phyloP scores from a whole-genome alignment of 192 early-diverging fungal genomes.

The Obelidium mucronatum region DNA sequence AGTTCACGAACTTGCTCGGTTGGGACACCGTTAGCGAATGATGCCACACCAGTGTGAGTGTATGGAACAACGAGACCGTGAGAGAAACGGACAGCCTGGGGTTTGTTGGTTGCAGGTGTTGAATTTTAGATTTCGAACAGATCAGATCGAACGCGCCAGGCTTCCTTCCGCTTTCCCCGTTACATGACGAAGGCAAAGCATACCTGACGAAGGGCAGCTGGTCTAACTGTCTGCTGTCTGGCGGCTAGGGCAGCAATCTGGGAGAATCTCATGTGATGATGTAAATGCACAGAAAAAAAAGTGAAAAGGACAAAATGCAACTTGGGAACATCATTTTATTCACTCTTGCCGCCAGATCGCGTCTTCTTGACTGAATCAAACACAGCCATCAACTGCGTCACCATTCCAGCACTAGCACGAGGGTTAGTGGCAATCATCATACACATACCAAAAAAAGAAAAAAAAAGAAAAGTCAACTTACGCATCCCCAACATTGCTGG shows the following conservation, averaged over 20 bases:
- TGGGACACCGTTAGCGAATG: conserved; percentile 58
- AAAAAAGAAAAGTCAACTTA: conserved; percentile 23
- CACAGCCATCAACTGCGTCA: conserved; percentile 76
- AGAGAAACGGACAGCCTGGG: conserved; percentile 27
- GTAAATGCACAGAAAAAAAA: conserved; percentile 4
- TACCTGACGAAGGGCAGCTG: conserved; percentile 24
- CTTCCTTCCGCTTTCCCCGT: too few relatives aligned
- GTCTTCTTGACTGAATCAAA: conserved; percentile 30
- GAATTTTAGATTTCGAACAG: too few relatives aligned
- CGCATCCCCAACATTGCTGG: conserved; percentile 81
- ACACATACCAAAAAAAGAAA: not conserved
- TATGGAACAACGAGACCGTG: conserved; percentile 60
- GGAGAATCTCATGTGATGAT: conserved; percentile 9
- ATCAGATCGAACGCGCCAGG: too few relatives aligned
- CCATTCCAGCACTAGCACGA: conserved; percentile 71
- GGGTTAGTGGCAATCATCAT: too few relatives aligned
- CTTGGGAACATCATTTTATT: not conserved
- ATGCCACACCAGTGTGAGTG: conserved; percentile 47
- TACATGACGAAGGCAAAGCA: too few relatives aligned
- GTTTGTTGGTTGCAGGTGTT: too few relatives aligned
- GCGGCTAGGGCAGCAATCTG: conserved; percentile 14
- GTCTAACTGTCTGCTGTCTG: not conserved
- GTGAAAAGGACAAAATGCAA: not conserved
- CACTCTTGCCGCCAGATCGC: not conserved
- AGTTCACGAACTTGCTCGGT: conserved; percentile 57